Percentiles rank a stretch among this genome's conserved stretches.
phyloP scores from a whole-genome alignment of 495 filamentous ascomycete genomes.

The Daldinia vernicosa region DNA sequence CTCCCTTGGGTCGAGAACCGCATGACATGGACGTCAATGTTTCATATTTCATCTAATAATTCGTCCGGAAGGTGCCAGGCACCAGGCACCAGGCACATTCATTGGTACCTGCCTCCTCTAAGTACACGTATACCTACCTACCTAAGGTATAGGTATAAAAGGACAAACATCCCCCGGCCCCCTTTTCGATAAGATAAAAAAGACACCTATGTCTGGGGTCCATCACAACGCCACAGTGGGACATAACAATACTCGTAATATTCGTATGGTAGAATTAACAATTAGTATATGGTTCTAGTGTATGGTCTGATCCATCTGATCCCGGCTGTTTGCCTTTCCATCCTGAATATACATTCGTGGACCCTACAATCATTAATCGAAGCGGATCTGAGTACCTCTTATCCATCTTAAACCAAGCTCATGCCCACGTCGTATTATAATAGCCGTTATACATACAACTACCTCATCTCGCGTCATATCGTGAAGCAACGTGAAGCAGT shows the following conservation, averaged over 20 bases:
- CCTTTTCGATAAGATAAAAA: not conserved
- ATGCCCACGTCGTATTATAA: slow-evolving; percentile 14
- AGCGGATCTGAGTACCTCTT: slow-evolving; percentile 1
- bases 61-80: slow-evolving; percentile 19
- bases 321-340: slow-evolving; percentile 16
- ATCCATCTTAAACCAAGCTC: slow-evolving; percentile 16
- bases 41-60: not conserved
- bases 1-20: slow-evolving; percentile 4
- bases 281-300: slow-evolving; percentile 41
- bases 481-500: slow-evolving; percentile 11
- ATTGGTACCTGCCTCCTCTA: not conserved
- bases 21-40: not conserved
- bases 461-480: slow-evolving; percentile 12
- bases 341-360: slow-evolving; percentile 24
- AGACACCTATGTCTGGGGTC: not conserved
- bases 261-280: slow-evolving; percentile 36
- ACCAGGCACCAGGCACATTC: slow-evolving; percentile 3
- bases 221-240: not conserved
- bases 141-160: not conserved
- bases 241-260: not conserved
- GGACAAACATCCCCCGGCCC: not conserved
- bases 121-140: too few species aligned
- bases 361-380: not conserved
- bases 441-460: slow-evolving; percentile 19
- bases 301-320: slow-evolving; percentile 27